phyloP scores from a whole-genome alignment of 129 eudicot species.

The Calendula officinalis region DNA sequence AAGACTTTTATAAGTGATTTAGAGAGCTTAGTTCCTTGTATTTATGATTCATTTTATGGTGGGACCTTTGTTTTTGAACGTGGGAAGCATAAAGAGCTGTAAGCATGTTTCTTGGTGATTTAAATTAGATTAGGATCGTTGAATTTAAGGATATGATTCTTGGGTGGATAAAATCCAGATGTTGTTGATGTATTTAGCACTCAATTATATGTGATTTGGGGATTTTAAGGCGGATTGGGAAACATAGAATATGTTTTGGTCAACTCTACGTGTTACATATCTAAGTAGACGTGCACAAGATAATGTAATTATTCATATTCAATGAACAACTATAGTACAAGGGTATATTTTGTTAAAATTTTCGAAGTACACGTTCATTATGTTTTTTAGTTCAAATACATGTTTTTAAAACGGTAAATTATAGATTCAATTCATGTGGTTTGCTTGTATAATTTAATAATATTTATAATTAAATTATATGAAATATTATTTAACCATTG shows the following conservation, averaged over 20 bases:
- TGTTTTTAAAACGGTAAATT: too few species aligned
- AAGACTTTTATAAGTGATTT: slow-evolving; percentile 25
- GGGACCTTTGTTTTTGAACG: slow-evolving; percentile 27
- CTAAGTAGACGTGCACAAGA: slow-evolving; percentile 29
- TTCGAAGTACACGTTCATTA: too few species aligned
- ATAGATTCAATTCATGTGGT: too few species aligned
- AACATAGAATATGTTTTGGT: slow-evolving; percentile 13
- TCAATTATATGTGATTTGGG: slow-evolving; percentile 21
- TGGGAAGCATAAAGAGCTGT: slow-evolving; percentile 36
- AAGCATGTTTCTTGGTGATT: slow-evolving; percentile 26
- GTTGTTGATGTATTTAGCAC: slow-evolving; percentile 20
- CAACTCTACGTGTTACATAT: slow-evolving; percentile 21
- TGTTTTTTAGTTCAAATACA: too few species aligned
- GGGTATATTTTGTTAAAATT: neutral
- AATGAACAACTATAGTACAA: neutral
- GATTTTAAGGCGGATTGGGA: slow-evolving; percentile 1
- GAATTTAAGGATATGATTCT: slow-evolving; percentile 25
- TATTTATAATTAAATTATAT: too few species aligned
- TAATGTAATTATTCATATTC: slow-evolving; percentile 3
- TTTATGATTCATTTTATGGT: neutral
- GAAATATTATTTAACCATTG: too few species aligned
- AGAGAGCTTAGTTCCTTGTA: neutral
- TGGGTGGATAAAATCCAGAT: slow-evolving; percentile 25
- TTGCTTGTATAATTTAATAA: too few species aligned
- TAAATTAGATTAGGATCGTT: neutral